Percentiles rank a stretch among this genome's conserved stretches.
Evolutionary conservation across 768 basidiomycete species (phyloP).

Genomic region (Boletus rex-veris): DNA sequence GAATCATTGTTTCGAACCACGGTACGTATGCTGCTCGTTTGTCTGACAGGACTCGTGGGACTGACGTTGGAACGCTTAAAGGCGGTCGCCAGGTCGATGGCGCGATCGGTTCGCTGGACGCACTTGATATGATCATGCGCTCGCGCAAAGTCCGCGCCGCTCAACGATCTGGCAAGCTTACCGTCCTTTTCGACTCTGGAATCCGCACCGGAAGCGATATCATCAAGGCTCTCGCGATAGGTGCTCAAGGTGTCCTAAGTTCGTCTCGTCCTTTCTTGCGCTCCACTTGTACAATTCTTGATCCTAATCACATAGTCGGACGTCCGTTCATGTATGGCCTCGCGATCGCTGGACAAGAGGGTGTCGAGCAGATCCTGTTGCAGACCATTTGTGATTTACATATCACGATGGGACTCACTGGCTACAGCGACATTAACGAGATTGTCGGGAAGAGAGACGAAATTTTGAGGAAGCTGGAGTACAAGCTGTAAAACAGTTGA

Average conservation of each 20-base stretch:
- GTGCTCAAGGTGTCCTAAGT: slow-evolving; percentile 79
- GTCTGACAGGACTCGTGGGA: not conserved
- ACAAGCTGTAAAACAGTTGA: slow-evolving; percentile 10
- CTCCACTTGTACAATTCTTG: not conserved
- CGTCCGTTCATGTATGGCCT: slow-evolving; percentile 77
- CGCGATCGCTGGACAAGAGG: slow-evolving; percentile 63
- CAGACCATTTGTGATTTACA: slow-evolving; percentile 69
- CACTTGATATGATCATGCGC: slow-evolving; percentile 65
- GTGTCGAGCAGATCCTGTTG: slow-evolving; percentile 70
- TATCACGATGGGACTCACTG: slow-evolving; percentile 57
- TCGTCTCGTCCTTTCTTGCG: slow-evolving; percentile 27
- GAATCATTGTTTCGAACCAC: slow-evolving; percentile 48
- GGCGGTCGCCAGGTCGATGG: slow-evolving; percentile 81
- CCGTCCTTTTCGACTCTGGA: slow-evolving; percentile 68
- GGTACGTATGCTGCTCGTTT: slow-evolving; percentile 9
- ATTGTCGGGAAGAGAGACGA: slow-evolving; percentile 52
- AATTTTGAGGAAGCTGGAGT: slow-evolving; percentile 19
- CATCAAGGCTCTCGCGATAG: slow-evolving; percentile 80
- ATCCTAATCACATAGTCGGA: slow-evolving; percentile 44
- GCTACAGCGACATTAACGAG: slow-evolving; percentile 55
- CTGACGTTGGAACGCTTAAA: slow-evolving; percentile 20
- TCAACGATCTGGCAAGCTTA: slow-evolving; percentile 58
- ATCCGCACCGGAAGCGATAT: slow-evolving; percentile 82
- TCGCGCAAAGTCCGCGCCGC: slow-evolving; percentile 57
- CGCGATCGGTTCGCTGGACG: slow-evolving; percentile 69